Percentiles rank a stretch among this genome's conserved stretches.
Evolutionary conservation across 805 yeast species (phyloP).

Genomic region (Ogataea polymorpha): DNA sequence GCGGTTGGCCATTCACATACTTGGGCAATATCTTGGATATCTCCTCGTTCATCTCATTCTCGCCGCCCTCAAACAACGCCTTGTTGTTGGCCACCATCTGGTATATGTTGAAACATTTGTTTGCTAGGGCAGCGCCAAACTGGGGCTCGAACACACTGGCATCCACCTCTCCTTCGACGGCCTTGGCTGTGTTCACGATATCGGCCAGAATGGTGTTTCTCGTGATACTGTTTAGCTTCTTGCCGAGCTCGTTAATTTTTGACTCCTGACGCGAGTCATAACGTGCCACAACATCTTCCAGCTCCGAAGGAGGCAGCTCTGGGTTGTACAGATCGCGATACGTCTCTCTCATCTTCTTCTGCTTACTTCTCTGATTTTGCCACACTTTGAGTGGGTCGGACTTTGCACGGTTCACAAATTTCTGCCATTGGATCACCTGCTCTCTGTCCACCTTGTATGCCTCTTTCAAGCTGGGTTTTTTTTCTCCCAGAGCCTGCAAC

Average conservation of each 20-base stretch:
- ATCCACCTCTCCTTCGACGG: slow-evolving; percentile 20
- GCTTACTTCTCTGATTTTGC: slow-evolving; percentile 48
- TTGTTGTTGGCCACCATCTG: slow-evolving; percentile 26
- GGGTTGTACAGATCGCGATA: slow-evolving; percentile 23
- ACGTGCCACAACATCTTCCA: slow-evolving; percentile 30
- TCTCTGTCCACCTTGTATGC: slow-evolving; percentile 67
- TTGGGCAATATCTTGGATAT: slow-evolving; percentile 41
- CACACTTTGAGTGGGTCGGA: slow-evolving; percentile 56
- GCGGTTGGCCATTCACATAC: slow-evolving; percentile 28
- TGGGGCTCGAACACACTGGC: slow-evolving; percentile 34
- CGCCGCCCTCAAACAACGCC: slow-evolving; percentile 21
- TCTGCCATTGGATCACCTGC: slow-evolving; percentile 76
- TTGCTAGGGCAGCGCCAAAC: slow-evolving; percentile 34
- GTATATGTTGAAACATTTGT: slow-evolving; percentile 37
- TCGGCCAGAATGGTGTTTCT: slow-evolving; percentile 46
- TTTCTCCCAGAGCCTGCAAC: slow-evolving; percentile 76
- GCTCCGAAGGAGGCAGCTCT: slow-evolving; percentile 12
- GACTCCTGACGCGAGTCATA: slow-evolving; percentile 23
- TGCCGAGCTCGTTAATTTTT: slow-evolving; percentile 37
- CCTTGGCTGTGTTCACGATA: slow-evolving; percentile 34
- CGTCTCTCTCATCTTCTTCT: slow-evolving; percentile 33
- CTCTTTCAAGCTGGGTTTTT: slow-evolving; percentile 71
- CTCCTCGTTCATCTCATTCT: slow-evolving; percentile 46
- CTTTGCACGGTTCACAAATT: slow-evolving; percentile 58
- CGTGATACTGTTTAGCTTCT: slow-evolving; percentile 34